These are phyloP conservation scores for Hyaloscypha hepaticicola DNA, from an alignment of 495 filamentous ascomycete species.

Conservation along the genomic window DNA sequence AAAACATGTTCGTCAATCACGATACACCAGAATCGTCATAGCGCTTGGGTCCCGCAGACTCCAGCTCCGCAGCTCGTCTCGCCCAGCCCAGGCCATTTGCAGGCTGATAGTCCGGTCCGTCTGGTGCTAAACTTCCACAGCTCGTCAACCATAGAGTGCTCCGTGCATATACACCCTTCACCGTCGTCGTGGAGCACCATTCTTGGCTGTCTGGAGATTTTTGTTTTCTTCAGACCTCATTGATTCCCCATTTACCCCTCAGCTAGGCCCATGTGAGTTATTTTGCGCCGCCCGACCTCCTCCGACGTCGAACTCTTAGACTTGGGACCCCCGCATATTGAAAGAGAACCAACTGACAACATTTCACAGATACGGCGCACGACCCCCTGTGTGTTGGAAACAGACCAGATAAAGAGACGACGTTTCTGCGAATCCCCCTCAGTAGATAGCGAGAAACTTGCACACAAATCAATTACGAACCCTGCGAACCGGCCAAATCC, in stretches of 20 bases:
- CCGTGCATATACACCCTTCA: constrained; percentile 20
- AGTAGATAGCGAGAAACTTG: constrained; percentile 2
- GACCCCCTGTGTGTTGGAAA: constrained; percentile 20
- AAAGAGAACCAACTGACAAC: constrained; percentile 11
- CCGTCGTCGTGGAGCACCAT: constrained; percentile 1
- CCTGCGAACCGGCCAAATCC: neutral
- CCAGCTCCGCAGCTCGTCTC: constrained; percentile 14
- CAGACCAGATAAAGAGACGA: constrained; percentile 15
- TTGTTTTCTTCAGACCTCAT: neutral
- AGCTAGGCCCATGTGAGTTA: constrained; percentile 14
- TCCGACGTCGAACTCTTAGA: neutral
- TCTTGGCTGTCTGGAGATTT: constrained; percentile 4
- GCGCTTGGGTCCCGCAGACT: constrained; percentile 10
- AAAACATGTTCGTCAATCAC: constrained; percentile 13
- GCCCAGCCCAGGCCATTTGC: constrained; percentile 15
- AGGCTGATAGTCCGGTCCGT: constrained; percentile 19
- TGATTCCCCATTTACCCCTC: constrained; percentile 17
- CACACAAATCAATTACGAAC: neutral
- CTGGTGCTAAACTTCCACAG: constrained; percentile 12
- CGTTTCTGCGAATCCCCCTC: constrained; percentile 10
- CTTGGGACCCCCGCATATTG: constrained; percentile 8
- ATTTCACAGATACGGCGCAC: constrained; percentile 17
- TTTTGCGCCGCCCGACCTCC: neutral
- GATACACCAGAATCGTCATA: constrained; percentile 16
- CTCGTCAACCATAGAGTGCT: constrained; percentile 20